phyloP scores from a whole-genome alignment of 148 eudicot genomes.

The Drosera capensis region DNA sequence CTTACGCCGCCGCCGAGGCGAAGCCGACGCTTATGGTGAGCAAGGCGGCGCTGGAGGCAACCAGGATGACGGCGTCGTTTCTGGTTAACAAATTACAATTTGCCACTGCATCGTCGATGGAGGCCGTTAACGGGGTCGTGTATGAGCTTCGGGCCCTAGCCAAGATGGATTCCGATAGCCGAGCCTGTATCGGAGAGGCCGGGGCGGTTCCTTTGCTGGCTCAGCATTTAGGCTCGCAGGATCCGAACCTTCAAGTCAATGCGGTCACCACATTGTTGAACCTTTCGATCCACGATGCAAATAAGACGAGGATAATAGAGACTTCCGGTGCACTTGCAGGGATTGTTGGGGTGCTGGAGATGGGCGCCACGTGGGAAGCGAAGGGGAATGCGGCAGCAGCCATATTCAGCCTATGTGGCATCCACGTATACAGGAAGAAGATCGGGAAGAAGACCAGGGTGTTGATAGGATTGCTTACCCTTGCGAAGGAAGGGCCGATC shows the following conservation, averaged over 20 bases:
- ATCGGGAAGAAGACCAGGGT: constrained; percentile 64
- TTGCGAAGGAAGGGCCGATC: constrained; percentile 48
- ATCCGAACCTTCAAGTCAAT: constrained; percentile 55
- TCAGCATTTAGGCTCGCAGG: constrained; percentile 28
- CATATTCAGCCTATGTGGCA: constrained; percentile 51
- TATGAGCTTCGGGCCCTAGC: constrained; percentile 78
- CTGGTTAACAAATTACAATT: constrained; percentile 29
- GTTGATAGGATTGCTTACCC: constrained; percentile 51
- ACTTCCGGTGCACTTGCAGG: constrained; percentile 60
- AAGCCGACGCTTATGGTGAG: constrained; percentile 13
- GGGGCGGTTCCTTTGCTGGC: constrained; percentile 53
- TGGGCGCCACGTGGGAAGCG: constrained; percentile 86
- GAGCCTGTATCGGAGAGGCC: constrained; percentile 62
- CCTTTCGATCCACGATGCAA: constrained; percentile 61
- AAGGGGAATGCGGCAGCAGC: constrained; percentile 92
- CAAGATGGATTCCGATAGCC: constrained; percentile 63
- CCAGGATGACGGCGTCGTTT: constrained; percentile 71
- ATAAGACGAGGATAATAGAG: constrained; percentile 66
- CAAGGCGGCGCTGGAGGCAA: constrained; percentile 72
- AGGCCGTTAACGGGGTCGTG: constrained; percentile 33
- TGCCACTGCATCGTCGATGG: constrained; percentile 11
- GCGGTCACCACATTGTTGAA: constrained; percentile 74
- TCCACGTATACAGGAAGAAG: constrained; percentile 36
- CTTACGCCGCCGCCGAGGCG: constrained; percentile 35
- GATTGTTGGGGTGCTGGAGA: constrained; percentile 49